These are phyloP conservation scores for Alnus rubra DNA, from an alignment of 306 rosid species.

Conservation along the genomic window DNA sequence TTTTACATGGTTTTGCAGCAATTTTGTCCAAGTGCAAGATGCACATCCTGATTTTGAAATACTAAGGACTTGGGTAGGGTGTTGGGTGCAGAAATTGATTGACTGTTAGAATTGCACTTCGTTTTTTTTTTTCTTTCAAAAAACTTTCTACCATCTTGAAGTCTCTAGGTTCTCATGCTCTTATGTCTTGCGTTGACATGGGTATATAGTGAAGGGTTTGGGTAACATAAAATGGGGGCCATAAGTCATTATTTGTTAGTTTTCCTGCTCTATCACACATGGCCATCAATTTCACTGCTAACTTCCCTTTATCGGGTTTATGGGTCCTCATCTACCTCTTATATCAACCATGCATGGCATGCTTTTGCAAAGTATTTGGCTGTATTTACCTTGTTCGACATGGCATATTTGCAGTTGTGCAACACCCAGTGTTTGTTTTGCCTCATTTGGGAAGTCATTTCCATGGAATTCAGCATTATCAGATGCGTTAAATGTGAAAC, in stretches of 20 bases:
- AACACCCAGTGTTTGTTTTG: too few relatives aligned
- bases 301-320: neutral
- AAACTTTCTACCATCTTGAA: neutral
- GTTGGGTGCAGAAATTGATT: neutral
- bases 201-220: neutral
- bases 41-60: slow-evolving; percentile 1
- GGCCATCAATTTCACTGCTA: neutral
- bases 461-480: too few relatives aligned
- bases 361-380: neutral
- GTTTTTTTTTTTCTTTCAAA: neutral
- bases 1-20: neutral
- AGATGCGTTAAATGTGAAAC: neutral
- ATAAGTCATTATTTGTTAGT: neutral
- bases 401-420: neutral
- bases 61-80: neutral
- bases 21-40: neutral
- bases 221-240: neutral
- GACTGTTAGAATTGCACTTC: neutral
- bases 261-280: neutral
- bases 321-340: too few relatives aligned
- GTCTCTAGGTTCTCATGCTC: neutral
- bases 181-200: neutral
- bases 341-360: neutral
- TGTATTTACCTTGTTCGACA: neutral
- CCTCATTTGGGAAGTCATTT: too few relatives aligned